A percentile compares a stretch with the other conserved stretches of the same genome.
Evolutionary conservation across 768 basidiomycete genomes (phyloP).

Genomic region (Trametes cubensis): DNA sequence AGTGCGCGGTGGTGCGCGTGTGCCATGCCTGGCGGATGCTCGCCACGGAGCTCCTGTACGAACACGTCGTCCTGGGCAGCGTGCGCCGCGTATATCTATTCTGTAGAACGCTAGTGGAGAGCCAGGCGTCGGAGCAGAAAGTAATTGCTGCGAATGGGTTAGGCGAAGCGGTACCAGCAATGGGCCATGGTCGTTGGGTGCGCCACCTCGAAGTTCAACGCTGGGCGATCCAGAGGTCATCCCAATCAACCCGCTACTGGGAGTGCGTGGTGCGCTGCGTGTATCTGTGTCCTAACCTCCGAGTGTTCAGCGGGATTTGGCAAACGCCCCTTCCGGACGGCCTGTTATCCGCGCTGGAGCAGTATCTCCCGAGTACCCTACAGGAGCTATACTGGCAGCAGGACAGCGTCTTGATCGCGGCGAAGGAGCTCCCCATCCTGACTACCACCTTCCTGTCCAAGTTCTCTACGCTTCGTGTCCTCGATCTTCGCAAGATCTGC

Average conservation of each 20-base stretch:
- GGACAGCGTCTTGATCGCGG: slow-evolving; percentile 19
- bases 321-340: slow-evolving; percentile 44
- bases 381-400: slow-evolving; percentile 51
- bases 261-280: slow-evolving; percentile 48
- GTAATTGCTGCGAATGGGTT: neutral
- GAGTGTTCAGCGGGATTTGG: slow-evolving; percentile 52
- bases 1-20: slow-evolving; percentile 51
- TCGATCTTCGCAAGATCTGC: slow-evolving; percentile 49
- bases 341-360: slow-evolving; percentile 45
- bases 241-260: slow-evolving; percentile 42
- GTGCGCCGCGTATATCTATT: slow-evolving; percentile 44
- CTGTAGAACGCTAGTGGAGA: slow-evolving; percentile 39
- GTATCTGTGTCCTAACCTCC: slow-evolving; percentile 48
- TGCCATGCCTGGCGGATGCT: slow-evolving; percentile 50
- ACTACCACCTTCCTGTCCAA: slow-evolving; percentile 42
- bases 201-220: slow-evolving; percentile 52
- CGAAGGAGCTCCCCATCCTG: slow-evolving; percentile 31
- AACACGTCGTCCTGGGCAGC: slow-evolving; percentile 50
- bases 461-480: slow-evolving; percentile 45
- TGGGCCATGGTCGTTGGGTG: slow-evolving; percentile 48
- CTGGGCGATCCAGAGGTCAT: slow-evolving; percentile 41
- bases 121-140: slow-evolving; percentile 8
- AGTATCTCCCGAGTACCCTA: slow-evolving; percentile 44
- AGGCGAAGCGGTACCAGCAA: neutral
- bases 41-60: slow-evolving; percentile 47